Conservation (phyloP, 2,329 filamentous ascomycete species). For the Sodiomyces alkalinus region DNA sequence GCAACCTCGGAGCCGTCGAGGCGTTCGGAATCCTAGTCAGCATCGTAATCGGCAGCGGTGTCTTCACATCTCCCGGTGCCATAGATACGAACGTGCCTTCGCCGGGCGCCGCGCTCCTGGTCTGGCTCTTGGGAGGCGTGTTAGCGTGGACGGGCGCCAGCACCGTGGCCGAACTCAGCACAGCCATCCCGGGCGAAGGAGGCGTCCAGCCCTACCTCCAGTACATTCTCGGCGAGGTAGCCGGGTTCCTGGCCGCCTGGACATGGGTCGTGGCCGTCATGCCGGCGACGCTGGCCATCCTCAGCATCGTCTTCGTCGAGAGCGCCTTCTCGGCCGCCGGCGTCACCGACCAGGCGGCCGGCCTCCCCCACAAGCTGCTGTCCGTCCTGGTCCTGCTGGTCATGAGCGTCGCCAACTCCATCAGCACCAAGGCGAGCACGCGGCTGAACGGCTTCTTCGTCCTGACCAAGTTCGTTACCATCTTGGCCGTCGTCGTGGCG, state of each 20-base stretch:
- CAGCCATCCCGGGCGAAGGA: constrained; percentile 45
- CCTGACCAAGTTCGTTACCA: constrained; percentile 33
- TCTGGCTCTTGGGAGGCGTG: constrained; percentile 47
- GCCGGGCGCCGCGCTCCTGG: constrained; percentile 37
- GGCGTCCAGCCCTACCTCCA: constrained; percentile 48
- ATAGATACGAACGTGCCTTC: constrained; percentile 50
- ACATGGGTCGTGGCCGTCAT: constrained; percentile 51
- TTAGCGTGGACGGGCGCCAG: constrained; percentile 49
- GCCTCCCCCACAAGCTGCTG: constrained; percentile 32
- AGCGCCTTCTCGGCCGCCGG: constrained; percentile 39
- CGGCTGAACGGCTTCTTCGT: constrained; percentile 41
- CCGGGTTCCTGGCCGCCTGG: constrained; percentile 50
- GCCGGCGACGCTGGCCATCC: constrained; percentile 47
- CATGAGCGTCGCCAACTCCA: constrained; percentile 35
- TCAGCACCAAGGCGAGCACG: constrained; percentile 40
- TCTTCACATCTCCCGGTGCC: constrained; percentile 48
- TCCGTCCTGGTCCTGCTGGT: constrained; percentile 30
- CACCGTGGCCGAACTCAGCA: constrained; percentile 47
- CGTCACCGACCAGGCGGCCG: constrained; percentile 25
- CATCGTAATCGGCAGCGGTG: constrained; percentile 48
- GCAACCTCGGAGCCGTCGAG: constrained; percentile 30
- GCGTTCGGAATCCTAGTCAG: constrained; percentile 46
- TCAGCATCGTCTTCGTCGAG: constrained; percentile 48
- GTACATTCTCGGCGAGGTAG: constrained; percentile 43
- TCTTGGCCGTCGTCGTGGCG: constrained; percentile 31